Base-by-base conservation (phyloP, 1,284 basidiomycete species). In the Trametes versicolor region DNA sequence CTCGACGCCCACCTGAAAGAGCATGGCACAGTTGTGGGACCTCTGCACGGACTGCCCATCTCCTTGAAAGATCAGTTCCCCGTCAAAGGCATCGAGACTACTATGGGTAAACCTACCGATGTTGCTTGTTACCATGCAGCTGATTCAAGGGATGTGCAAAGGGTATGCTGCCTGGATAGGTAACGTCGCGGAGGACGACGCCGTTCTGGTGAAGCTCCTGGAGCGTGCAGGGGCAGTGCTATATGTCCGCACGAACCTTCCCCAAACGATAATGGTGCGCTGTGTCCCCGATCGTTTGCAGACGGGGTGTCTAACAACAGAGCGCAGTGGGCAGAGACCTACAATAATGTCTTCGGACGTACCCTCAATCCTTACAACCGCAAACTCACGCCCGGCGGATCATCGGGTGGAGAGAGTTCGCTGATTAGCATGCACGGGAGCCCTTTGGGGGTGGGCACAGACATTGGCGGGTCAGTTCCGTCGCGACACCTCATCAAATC, bases 201-300 rank as follows among this genome's bases (percentile, higher is more conserved):
- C 72, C 4, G 72, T 70, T 5, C 78, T 92, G 0, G 86, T 88
- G n/a, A 83, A 90, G 63, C 80, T 89, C 29, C 76, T 91, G 27
- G 79, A 85, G 62, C 81, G 83, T 36, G 83, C 80, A 4, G 91
- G 92, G 0, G 91, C 90, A 0, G 83, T 92, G 8, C 86, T 85
- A 2, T 93, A 88, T 65, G 88, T 91, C 19, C 84, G 87, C 58
- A 92, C 90, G 1, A 92, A 93, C 64, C 81, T 91, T 17, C 90
- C 90, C 0, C 90, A 92, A 72, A 88, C 88, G 3, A 74, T 91
- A 52, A 71, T 63, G 73, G 73, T 73, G 55, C 1, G 27, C 53
- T 59, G 15, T 9, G 21, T 19, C 9, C 2, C n/a, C 29, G 7
- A n/a, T 19, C n/a, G 15, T 49, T 8, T 23, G 60, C 34, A 23